phyloP scores from a whole-genome alignment of 345 rosid species.

The Ceriops zippeliana region DNA sequence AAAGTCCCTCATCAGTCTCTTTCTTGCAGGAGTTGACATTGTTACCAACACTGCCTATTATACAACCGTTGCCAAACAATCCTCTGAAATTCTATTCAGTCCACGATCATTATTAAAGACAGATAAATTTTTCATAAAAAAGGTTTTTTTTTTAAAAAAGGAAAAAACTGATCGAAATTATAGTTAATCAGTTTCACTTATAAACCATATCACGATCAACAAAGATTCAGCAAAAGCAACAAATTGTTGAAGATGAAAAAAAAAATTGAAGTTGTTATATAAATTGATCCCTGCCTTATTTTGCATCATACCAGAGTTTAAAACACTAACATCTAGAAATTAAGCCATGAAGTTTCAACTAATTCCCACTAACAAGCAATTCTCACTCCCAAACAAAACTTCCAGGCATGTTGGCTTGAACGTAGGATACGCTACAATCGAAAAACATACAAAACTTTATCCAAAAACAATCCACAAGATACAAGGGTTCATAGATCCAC shows the following conservation, averaged over 20 bases:
- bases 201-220: too few relatives aligned
- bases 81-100: background rate
- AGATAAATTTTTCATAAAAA: too few relatives aligned
- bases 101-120: background rate
- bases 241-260: too few relatives aligned
- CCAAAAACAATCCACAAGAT: background rate
- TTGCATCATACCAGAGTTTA: background rate
- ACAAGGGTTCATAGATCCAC: background rate
- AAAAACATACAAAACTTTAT: background rate
- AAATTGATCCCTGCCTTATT: background rate
- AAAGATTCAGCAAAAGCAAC: too few relatives aligned
- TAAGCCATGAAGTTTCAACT: background rate
- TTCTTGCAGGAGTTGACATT: conserved; percentile 35
- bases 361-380: too few relatives aligned
- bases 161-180: too few relatives aligned
- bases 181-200: too few relatives aligned
- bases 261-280: too few relatives aligned
- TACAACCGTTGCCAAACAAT: background rate
- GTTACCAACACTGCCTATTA: background rate
- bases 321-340: background rate
- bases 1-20: conserved; percentile 40
- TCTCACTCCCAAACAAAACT: too few relatives aligned
- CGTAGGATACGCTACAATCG: background rate
- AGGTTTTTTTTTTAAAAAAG: too few relatives aligned
- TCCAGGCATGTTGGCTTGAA: too few relatives aligned